These are phyloP conservation scores for Wickerhamomyces queroliae DNA, from an alignment of 805 yeast species.

Conservation along the genomic window DNA sequence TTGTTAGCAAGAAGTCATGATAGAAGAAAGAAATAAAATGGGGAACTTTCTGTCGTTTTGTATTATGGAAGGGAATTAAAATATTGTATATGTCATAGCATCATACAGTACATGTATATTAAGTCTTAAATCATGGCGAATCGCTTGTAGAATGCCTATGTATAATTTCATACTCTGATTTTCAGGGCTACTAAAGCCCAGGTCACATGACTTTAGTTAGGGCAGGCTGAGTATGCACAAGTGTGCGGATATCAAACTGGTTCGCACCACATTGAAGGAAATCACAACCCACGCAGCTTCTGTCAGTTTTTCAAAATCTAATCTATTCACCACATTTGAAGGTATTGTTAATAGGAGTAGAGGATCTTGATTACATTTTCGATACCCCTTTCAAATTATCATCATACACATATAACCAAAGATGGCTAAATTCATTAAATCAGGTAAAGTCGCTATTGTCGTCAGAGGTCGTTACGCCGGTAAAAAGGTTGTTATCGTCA, in stretches of 20 bases:
- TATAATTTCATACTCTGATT: no score
- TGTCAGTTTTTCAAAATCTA: not conserved
- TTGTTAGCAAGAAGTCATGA: conserved; percentile 52
- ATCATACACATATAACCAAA: conserved; percentile 15
- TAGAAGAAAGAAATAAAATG: conserved; percentile 25
- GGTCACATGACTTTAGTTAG: not conserved
- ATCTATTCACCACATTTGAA: no score
- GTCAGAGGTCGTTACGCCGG: conserved; percentile 94
- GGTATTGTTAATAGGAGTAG: not conserved
- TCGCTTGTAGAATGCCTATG: no score
- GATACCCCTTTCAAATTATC: conserved; percentile 5
- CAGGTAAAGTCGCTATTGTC: conserved; percentile 85
- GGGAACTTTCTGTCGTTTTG: no score
- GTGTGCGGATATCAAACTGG: not conserved
- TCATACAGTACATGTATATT: no score
- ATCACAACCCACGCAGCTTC: not conserved
- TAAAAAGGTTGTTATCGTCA: conserved; percentile 98
- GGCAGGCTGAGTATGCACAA: no score
- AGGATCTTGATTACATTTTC: not conserved
- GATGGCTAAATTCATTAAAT: conserved; percentile 99
- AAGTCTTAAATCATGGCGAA: no score
- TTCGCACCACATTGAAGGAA: not conserved
- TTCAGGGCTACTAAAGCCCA: no score
- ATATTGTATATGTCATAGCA: no score
- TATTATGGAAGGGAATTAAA: no score